phyloP scores from a whole-genome alignment of 2,329 filamentous ascomycete genomes.

The Paecilomyces formosus region DNA sequence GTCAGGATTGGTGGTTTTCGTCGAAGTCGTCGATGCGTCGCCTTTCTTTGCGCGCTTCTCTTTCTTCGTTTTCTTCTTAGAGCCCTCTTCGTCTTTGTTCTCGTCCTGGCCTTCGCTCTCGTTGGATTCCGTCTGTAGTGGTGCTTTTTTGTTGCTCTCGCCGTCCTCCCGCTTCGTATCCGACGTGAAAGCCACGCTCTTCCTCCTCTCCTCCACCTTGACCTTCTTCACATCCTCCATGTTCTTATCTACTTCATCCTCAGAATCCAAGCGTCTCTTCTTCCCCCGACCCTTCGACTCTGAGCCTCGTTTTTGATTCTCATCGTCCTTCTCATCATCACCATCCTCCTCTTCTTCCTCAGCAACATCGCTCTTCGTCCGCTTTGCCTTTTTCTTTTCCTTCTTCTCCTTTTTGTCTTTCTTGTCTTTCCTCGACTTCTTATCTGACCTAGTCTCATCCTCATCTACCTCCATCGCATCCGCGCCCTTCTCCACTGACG shows the following conservation, averaged over 20 bases:
- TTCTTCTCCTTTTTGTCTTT: conserved; percentile 14
- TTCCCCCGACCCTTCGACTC: conserved; percentile 8
- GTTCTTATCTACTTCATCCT: background rate
- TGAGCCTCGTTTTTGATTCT: background rate
- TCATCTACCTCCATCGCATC: background rate
- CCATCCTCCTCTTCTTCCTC: background rate
- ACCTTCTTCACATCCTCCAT: conserved; percentile 8
- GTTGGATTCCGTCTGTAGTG: conserved; percentile 13
- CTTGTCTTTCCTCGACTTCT: conserved; percentile 10
- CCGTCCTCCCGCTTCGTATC: conserved; percentile 56
- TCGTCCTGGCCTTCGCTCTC: conserved; percentile 13
- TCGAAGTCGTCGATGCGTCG: conserved; percentile 4
- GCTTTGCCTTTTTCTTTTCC: conserved; percentile 8
- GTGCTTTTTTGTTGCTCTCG: conserved; percentile 42
- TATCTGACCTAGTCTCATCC: conserved; percentile 3
- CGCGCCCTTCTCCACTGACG: too few species aligned
- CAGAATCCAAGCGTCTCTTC: background rate
- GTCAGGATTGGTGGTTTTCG: conserved; percentile 3
- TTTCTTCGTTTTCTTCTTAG: conserved; percentile 12
- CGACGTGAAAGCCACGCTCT: conserved; percentile 58
- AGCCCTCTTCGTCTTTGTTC: conserved; percentile 18
- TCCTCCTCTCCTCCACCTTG: conserved; percentile 24
- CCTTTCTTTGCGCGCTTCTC: conserved; percentile 12
- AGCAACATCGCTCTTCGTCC: conserved; percentile 1
- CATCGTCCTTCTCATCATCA: conserved; percentile 14